A percentile compares a stretch with the other conserved stretches of the same genome.
These are phyloP conservation scores for Forsythia suspensa DNA, from an alignment of 257 asterid species.

Conservation along the genomic window DNA sequence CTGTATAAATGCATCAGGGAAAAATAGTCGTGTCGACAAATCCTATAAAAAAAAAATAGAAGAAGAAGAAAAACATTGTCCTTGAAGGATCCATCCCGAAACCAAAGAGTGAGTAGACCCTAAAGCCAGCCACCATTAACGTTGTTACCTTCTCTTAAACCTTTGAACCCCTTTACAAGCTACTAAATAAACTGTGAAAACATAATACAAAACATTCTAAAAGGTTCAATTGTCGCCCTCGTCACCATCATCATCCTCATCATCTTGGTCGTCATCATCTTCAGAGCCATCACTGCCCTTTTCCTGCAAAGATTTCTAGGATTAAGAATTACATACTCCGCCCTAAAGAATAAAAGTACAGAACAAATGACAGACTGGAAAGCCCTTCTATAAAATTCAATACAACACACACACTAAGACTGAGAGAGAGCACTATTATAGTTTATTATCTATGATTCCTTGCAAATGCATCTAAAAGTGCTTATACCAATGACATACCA, in stretches of 20 bases:
- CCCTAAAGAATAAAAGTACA: neutral
- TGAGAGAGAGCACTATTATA: neutral
- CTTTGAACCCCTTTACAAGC: conserved; percentile 32
- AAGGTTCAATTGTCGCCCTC: neutral
- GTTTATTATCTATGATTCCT: neutral
- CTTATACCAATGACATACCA: neutral
- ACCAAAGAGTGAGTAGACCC: neutral
- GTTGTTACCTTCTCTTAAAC: conserved; percentile 6
- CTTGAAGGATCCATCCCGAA: neutral
- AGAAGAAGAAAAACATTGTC: neutral
- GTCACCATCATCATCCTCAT: conserved; percentile 35
- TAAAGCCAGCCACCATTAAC: conserved; percentile 16
- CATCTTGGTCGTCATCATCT: conserved; percentile 38
- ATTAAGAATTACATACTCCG: neutral
- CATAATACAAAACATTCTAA: conserved; percentile 20
- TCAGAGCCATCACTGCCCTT: conserved; percentile 72
- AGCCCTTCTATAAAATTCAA: neutral
- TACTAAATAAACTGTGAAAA: neutral
- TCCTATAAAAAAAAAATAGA: too few species aligned
- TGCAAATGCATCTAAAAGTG: neutral
- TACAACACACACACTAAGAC: too few species aligned
- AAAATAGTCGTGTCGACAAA: neutral
- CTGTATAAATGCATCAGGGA: neutral
- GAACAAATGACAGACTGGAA: neutral
- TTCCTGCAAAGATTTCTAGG: conserved; percentile 35